Base-by-base conservation (phyloP, 495 filamentous ascomycete genomes). In the Rusavskia elegans region DNA sequence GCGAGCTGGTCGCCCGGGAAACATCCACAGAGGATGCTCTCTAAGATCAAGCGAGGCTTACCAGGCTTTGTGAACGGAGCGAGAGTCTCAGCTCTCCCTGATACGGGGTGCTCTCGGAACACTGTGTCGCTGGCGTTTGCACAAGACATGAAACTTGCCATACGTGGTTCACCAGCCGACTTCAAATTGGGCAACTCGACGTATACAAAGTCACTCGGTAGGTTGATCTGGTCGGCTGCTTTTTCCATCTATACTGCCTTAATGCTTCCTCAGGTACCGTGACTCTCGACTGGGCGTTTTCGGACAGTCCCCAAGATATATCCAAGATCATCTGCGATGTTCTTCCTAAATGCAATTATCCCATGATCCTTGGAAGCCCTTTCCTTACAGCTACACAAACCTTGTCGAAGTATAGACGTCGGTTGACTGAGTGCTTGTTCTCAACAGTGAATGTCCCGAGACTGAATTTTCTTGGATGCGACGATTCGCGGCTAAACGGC, bases 311-410 rank as follows among this genome's bases (percentile, higher is more conserved):
- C 3, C 46, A n/a, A n/a, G 35, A 56, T n/a, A 21, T 19, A 13
- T 7, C 39, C 25, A 38, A 42, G n/a, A 49, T 59, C 25, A 29
- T 50, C 13, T 59, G 57, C 23, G 50, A 59, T 25, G 57, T 59
- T n/a, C 39, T 59, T 5, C 51, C 44, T 3, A 16, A 38, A 9
- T 59, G 54, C 39, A 29, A 23, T 1, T 59, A 59, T 21, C 45
- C 53, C 32, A 5, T 59, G 25, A 54, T 59, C 48, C 20, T 56
- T 0, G 54, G 57, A 9, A 53, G 32, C 16, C 19, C 8, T 1
- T 59, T 59, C 40, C 40, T 56, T 27, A 49, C 29, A 6, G 46
- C 30, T 27, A 56, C 57, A 5, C 16, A 56, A 27, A 59, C 54
- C 0, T 32, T 59, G 5, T 51, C 51, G 3, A 56, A 42, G 27